Conservation (phyloP, 2,329 filamentous ascomycete species). For the Nemania serpens region DNA sequence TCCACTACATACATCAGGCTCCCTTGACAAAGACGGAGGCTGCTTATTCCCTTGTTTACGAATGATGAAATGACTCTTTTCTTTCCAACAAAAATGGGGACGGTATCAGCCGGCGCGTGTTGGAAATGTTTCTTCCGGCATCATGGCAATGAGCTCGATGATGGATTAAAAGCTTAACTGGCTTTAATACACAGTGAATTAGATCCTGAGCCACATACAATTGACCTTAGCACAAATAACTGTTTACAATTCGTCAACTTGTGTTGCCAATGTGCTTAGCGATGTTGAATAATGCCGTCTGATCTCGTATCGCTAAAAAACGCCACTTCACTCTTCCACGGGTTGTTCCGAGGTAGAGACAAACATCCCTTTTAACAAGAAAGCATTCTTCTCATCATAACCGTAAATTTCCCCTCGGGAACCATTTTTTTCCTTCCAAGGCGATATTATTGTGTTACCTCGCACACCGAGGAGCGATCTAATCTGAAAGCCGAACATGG, state of each 20-base stretch:
- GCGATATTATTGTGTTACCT: too few relatives aligned
- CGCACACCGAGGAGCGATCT: too few relatives aligned
- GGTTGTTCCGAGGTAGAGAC: neutral
- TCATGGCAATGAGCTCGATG: conserved; percentile 46
- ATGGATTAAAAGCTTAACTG: conserved; percentile 45
- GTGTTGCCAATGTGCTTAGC: neutral
- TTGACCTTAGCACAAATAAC: conserved; percentile 21
- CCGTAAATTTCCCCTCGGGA: neutral
- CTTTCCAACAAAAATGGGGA: conserved; percentile 45
- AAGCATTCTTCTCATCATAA: neutral
- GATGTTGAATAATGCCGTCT: neutral
- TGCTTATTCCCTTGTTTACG: conserved; percentile 41
- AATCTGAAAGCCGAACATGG: too few relatives aligned
- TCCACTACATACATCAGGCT: conserved; percentile 34
- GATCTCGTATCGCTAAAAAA: neutral
- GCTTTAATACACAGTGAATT: conserved; percentile 43
- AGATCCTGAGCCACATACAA: conserved; percentile 38
- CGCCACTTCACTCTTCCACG: neutral
- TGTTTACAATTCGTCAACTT: neutral
- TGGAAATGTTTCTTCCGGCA: conserved; percentile 47
- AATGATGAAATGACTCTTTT: conserved; percentile 44
- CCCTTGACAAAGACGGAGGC: conserved; percentile 32
- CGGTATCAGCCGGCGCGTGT: conserved; percentile 45
- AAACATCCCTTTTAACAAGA: neutral
- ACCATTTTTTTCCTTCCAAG: too few relatives aligned